Base-by-base conservation (phyloP, 805 yeast species). In the Suhomyces sp. region DNA sequence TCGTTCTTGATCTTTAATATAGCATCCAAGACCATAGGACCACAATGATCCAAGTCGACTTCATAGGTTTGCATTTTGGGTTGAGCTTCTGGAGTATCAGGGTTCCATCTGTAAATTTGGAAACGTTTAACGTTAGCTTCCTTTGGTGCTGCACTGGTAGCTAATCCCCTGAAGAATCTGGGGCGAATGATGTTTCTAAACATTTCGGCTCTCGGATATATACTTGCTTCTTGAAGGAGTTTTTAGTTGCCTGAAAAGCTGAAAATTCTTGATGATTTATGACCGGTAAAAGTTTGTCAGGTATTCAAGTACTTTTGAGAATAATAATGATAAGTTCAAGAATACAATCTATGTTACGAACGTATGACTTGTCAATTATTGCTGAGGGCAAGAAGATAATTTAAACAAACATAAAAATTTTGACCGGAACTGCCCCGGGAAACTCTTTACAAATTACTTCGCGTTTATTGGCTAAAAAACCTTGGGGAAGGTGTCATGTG, bases 21-120 rank as follows among this genome's bases (percentile, higher is more conserved):
- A 24, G 98, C 99, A 73, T 94, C 99, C 66, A 94, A 79, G 48
- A 94, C 87, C 99, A 94, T 94, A 52, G 99, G 99, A 57, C 99
- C 99, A 76, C 97, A 89, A 48, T 85, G 76, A 75, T 91, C 87
- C 70, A 94, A 81, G 71, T 94, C 96, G 47, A 94, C 80, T 60
- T 89, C 79, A 76, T 87, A 94, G 57, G 81, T 80, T 74, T 89
- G 86, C 83, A 94, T 81, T 58, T 79, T 77, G 54, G 99, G 99
- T 79, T 92, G 89, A 60, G 83, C 85, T 60, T 89, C 91, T 48
- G 99, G 99, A 48, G 89, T 83, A 69, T 94, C 99, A 51, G 99
- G 99, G 66, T 87, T 88, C 99, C 99, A 94, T 77, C 99, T 85
- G 81, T 94, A 94, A 64, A 94, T 85, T 69, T 92, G 89, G 75